A percentile compares a stretch with the other conserved stretches of the same genome.
Evolutionary conservation across 352 stramenopile genomes (phyloP).

Genomic region (Phytophthora agathidicida): DNA sequence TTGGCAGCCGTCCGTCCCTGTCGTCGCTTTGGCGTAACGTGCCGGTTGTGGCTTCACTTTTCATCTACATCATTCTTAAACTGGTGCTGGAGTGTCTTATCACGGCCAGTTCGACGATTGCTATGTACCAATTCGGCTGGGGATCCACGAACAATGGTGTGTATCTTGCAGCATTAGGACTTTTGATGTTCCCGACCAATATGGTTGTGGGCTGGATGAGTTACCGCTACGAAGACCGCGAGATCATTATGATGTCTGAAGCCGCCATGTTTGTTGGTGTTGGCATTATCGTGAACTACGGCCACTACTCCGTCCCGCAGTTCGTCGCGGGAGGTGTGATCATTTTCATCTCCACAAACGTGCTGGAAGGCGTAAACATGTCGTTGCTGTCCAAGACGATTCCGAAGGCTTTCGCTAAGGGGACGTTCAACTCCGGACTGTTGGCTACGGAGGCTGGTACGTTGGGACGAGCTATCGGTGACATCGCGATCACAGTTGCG

Average conservation of each 20-base stretch:
- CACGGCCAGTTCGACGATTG: slow-evolving; percentile 81
- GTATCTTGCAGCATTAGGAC: slow-evolving; percentile 87
- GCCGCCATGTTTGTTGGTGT: slow-evolving; percentile 90
- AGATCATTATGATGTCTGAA: slow-evolving; percentile 91
- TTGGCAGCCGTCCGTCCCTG: slow-evolving; percentile 32
- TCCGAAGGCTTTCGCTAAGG: slow-evolving; percentile 90
- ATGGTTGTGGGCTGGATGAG: slow-evolving; percentile 90
- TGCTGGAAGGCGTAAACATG: slow-evolving; percentile 94
- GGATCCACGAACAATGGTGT: slow-evolving; percentile 81
- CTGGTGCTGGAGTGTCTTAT: slow-evolving; percentile 91
- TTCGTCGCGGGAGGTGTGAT: slow-evolving; percentile 90
- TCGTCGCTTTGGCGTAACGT: slow-evolving; percentile 79
- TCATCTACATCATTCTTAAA: slow-evolving; percentile 94
- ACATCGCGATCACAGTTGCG: slow-evolving; percentile 86
- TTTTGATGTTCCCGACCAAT: slow-evolving; percentile 94
- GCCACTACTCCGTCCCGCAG: slow-evolving; percentile 82
- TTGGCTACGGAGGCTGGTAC: slow-evolving; percentile 94
- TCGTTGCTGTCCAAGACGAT: slow-evolving; percentile 94
- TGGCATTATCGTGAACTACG: slow-evolving; percentile 88
- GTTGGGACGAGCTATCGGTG: slow-evolving; percentile 85
- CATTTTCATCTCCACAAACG: slow-evolving; percentile 94
- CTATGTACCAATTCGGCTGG: slow-evolving; percentile 93
- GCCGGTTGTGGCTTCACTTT: slow-evolving; percentile 73
- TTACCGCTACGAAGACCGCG: slow-evolving; percentile 90
- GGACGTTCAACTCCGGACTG: slow-evolving; percentile 95